Conservation (phyloP, 495 filamentous ascomycete species). For the Lophium mytilinum region DNA sequence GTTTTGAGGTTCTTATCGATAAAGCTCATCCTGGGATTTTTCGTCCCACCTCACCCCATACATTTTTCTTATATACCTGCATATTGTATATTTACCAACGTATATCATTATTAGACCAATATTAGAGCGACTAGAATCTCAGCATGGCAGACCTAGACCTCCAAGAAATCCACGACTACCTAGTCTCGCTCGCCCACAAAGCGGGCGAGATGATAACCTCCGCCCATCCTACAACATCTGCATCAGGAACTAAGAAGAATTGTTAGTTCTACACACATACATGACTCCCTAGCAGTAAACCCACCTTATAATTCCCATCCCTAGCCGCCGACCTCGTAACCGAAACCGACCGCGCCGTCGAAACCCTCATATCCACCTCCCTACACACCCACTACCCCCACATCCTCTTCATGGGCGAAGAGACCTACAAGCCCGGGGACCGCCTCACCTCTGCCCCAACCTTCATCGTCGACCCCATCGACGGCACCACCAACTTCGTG, state of each 20-base stretch:
- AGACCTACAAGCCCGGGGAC: conserved; percentile 66
- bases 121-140: no score
- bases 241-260: conserved; percentile 73
- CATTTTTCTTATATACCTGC: background rate
- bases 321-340: conserved; percentile 71
- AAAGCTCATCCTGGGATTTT: no score
- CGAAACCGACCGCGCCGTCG: conserved; percentile 76
- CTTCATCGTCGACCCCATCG: conserved; percentile 84
- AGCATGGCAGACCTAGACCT: conserved; percentile 48
- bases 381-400: conserved; percentile 56
- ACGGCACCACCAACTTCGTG: conserved; percentile 85
- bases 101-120: no score
- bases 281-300: background rate
- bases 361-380: conserved; percentile 60
- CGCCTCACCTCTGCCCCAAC: conserved; percentile 62
- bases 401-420: conserved; percentile 42
- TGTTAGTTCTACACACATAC: conserved; percentile 43
- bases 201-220: conserved; percentile 76
- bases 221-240: conserved; percentile 58
- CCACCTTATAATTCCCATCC: background rate
- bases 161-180: conserved; percentile 69
- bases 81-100: background rate
- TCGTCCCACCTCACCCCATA: no score
- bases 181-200: conserved; percentile 63
- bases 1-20: no score